phyloP scores from a whole-genome alignment of 164 flowering plant species.

The Protea cynaroides region DNA sequence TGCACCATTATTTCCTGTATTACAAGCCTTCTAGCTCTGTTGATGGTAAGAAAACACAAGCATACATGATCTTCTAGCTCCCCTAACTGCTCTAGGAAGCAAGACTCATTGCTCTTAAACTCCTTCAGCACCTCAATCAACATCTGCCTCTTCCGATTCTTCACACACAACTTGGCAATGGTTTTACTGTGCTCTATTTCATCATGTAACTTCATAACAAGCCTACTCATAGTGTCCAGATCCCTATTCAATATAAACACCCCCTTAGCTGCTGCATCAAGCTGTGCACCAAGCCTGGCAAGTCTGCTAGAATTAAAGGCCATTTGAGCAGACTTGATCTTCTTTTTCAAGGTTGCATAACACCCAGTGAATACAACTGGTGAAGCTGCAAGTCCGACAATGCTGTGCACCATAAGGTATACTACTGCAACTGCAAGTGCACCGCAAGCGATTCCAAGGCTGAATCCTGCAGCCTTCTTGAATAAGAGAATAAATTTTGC shows the following conservation, averaged over 20 bases:
- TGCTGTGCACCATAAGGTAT: constrained; percentile 35
- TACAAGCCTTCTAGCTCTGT: constrained; percentile 46
- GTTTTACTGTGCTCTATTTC: constrained; percentile 42
- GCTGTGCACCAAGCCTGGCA: constrained; percentile 20
- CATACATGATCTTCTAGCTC: constrained; percentile 52
- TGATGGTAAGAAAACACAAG: constrained; percentile 49
- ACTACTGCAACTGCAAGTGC: constrained; percentile 24
- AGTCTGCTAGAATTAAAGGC: neutral
- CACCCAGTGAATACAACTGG: constrained; percentile 27
- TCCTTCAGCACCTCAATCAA: constrained; percentile 46
- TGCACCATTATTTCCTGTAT: constrained; percentile 24
- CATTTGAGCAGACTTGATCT: neutral
- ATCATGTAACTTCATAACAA: constrained; percentile 35
- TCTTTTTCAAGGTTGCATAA: constrained; percentile 18
- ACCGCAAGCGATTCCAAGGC: constrained; percentile 22
- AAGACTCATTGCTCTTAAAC: constrained; percentile 21
- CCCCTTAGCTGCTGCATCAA: constrained; percentile 53
- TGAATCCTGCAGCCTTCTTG: constrained; percentile 24
- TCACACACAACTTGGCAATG: constrained; percentile 33
- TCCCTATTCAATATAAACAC: constrained; percentile 41
- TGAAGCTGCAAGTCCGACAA: constrained; percentile 37
- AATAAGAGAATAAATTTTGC: constrained; percentile 14
- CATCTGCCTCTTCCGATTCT: constrained; percentile 30
- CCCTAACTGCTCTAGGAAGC: constrained; percentile 45
- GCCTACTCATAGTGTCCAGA: constrained; percentile 42